A percentile compares a stretch with the other conserved stretches of the same genome.
Conservation (phyloP, 148 eudicot species). For the Camellia japonica region DNA sequence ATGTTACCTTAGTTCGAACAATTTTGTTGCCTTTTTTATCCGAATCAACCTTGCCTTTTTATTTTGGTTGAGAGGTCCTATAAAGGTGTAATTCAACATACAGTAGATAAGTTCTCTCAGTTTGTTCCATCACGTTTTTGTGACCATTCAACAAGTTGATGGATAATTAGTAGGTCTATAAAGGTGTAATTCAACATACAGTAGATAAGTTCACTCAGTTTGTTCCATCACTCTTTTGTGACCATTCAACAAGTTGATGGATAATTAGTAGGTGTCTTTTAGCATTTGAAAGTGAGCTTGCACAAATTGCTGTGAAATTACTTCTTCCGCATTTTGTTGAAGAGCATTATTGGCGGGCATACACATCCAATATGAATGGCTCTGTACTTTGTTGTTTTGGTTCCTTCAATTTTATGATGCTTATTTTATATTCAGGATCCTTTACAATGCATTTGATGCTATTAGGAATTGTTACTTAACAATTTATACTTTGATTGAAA, state of each 20-base stretch:
- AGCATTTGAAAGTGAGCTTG: not conserved
- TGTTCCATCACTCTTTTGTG: not conserved
- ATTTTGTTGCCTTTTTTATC: not conserved
- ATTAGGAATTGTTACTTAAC: not conserved
- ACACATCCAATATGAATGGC: not conserved
- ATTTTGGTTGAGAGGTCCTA: too few species aligned
- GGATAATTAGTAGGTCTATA: not conserved
- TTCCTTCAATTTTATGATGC: not conserved
- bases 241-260: not conserved
- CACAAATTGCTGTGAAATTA: not conserved
- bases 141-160: not conserved
- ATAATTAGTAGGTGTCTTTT: not conserved
- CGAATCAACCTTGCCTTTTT: not conserved
- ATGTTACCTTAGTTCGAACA: not conserved
- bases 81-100: too few species aligned
- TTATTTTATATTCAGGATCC: not conserved
- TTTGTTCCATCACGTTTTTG: not conserved
- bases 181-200: too few species aligned
- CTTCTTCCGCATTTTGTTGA: not conserved
- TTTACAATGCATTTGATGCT: not conserved
- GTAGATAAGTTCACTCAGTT: not conserved
- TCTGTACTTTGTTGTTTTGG: slow-evolving; percentile 7
- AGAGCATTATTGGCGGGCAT: not conserved
- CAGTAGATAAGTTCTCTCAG: not conserved
- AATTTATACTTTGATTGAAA: not conserved